Evolutionary conservation across 2,329 filamentous ascomycete species (phyloP), one percentile per base, ranked within the genome.

Genomic region (Fusarium humuli): DNA sequence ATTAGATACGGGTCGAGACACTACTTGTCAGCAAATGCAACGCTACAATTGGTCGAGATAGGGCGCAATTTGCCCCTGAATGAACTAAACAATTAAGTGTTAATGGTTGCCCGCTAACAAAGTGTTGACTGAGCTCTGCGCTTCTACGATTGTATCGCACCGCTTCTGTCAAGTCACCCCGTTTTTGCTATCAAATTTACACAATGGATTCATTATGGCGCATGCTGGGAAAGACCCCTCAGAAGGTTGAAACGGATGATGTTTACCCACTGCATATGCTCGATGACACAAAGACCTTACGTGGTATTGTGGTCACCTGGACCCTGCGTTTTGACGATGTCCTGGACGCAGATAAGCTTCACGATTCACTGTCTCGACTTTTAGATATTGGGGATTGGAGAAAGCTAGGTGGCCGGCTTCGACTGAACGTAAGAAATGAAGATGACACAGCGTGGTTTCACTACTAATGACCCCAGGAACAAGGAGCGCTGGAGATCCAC

Each of bases 381-480:
- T 34, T 72, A 13, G 30, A 80, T 12, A 79, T 75, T 14, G 80
- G 79, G 0, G 80, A 80, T 23, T 85, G 83, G 83, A 77, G 77
- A 20, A 83, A 82, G 60, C 64, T 86, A 1, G 82, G 82, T 0
- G 83, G 82, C 16, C 78, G 68, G 23, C 42, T 67, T 9, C 40
- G 70, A 7, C 22, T 57, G 5, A 64, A 41, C 13, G 60, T 71
- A 5, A 37, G 61, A 40, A 6, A 1, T 12, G 4, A n/a, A 40
- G 1, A 40, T 40, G 6, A 3, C 7, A 6, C 9, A 12, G 8
- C n/a, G 34, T 13, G 6, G 10, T 40, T 40, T 40, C 8, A 0
- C 16, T 5, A 11, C 16, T 44, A 16, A 54, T 7, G 8, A 22
- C 23, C 1, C 4, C 30, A 64, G 30, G 18, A 54, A 2, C 49